Conservation (phyloP, 139 green algal genomes). For the Volvox africanus region DNA sequence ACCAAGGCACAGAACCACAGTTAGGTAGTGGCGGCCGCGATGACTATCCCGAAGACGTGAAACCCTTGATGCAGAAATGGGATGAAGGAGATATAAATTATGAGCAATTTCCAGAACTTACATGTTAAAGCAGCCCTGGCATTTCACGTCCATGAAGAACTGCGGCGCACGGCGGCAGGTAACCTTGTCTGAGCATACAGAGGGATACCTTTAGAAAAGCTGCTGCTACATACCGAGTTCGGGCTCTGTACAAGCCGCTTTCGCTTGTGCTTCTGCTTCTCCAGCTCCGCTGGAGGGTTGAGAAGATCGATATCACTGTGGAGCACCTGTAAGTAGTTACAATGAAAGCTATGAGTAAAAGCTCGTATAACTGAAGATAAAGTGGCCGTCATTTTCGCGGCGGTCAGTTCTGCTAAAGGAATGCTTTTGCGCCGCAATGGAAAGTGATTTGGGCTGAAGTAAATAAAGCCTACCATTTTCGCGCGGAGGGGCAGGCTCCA, state of each 20-base stretch:
- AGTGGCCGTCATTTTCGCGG: not conserved
- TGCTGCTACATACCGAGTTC: slow-evolving; percentile 27
- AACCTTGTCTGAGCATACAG: not conserved
- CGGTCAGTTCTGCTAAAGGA: not conserved
- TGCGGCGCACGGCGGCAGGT: slow-evolving; percentile 51
- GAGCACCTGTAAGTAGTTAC: slow-evolving; percentile 19
- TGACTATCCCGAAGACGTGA: not conserved
- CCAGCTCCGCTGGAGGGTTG: slow-evolving; percentile 94
- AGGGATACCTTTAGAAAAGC: not conserved
- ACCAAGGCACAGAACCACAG: not conserved
- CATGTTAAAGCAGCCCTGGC: slow-evolving; percentile 97
- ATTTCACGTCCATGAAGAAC: slow-evolving; percentile 80
- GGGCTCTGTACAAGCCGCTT: slow-evolving; percentile 84
- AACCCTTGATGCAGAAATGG: not conserved
- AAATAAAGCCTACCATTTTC: slow-evolving; percentile 38
- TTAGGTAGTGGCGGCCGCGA: slow-evolving; percentile 14
- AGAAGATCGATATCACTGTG: slow-evolving; percentile 95
- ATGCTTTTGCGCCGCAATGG: slow-evolving; percentile 21
- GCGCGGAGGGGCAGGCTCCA: slow-evolving; percentile 49
- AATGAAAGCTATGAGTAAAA: not conserved
- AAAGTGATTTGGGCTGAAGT: too few species aligned
- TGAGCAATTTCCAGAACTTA: slow-evolving; percentile 54
- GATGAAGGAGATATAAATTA: not conserved
- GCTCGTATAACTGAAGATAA: not conserved
- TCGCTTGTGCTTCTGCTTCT: slow-evolving; percentile 98